Base-by-base conservation (phyloP, 768 basidiomycete species). In the Mycena olivaceomarginata region DNA sequence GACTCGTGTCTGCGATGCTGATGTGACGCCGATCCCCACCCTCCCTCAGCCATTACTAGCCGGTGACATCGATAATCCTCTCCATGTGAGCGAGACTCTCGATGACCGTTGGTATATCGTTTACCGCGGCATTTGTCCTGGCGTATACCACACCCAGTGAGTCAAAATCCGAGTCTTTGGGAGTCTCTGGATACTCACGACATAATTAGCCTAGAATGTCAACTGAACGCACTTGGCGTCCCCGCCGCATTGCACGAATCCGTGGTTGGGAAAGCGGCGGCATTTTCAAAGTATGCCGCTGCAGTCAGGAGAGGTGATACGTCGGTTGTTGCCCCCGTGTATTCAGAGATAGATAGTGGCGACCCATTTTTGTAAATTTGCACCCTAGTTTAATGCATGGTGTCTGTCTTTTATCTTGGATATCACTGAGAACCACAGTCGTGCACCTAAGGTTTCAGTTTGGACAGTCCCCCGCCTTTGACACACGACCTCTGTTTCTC, bases 81-180 rank as follows among this genome's bases (percentile, higher is more conserved):
- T 70, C 43, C 43, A 39, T 10, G 57, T 25, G 0, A 4, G 5
- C 22, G 31, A 60, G 10, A n/a, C 15, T 6, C 12, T 31, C 4
- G 45, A 70, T 6, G 25, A 41, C 18, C 22, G 18, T 4, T 70
- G 69, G 69, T 70, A 70, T 25, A 8, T 70, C 5, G 69, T 64
- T 22, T 64, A 64, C 37, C 43, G 63, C 12, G 63, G 63, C 1
- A 45, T 64, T 12, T 41, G 5, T 15, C 63, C 63, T 2, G 63
- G 63, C 12, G 41, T 64, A 4, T 64, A 64, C n/a, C n/a, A n/a
- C n/a, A n/a, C n/a, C n/a, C n/a, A n/a, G n/a, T n/a, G n/a, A n/a
- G n/a, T n/a, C n/a, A 41, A 43, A 31, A 22, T 40, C 10, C 5
- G 10, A 1, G 20, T 11, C n/a, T 64, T 39, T 22, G 4, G 40